phyloP scores from a whole-genome alignment of 73 alveolate genomes.

The Tetrahymena thermophila region DNA sequence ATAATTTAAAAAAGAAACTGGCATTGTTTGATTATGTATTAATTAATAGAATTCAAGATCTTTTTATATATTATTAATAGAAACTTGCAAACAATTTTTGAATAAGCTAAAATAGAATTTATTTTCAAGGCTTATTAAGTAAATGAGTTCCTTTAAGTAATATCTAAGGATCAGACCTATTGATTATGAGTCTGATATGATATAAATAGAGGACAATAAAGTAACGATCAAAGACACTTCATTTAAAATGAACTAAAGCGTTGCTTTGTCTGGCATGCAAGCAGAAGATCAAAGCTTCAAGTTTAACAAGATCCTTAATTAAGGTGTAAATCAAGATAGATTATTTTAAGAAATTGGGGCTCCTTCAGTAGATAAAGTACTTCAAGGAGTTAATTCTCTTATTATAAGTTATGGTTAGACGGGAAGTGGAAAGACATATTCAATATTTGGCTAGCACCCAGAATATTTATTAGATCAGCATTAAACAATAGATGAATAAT shows the following conservation, averaged over 20 bases:
- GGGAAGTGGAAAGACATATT: conserved; percentile 43
- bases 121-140: neutral
- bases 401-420: neutral
- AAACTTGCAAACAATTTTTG: neutral
- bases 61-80: neutral
- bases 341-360: neutral
- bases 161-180: conserved; percentile 38
- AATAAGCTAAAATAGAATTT: neutral
- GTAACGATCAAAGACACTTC: conserved; percentile 10
- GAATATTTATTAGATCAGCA: neutral
- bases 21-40: neutral
- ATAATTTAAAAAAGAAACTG: neutral
- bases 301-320: conserved; percentile 4
- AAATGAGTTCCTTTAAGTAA: conserved; percentile 6
- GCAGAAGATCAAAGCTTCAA: conserved; percentile 15
- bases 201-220: conserved; percentile 8
- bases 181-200: conserved; percentile 31
- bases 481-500: neutral
- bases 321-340: neutral
- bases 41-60: neutral
- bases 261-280: conserved; percentile 19
- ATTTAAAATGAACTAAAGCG: neutral
- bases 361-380: neutral
- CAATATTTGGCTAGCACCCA: conserved; percentile 18
- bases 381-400: conserved; percentile 4